Conservation (phyloP, 1,139 yeast species). For the Debaryomyces subglobosus region DNA sequence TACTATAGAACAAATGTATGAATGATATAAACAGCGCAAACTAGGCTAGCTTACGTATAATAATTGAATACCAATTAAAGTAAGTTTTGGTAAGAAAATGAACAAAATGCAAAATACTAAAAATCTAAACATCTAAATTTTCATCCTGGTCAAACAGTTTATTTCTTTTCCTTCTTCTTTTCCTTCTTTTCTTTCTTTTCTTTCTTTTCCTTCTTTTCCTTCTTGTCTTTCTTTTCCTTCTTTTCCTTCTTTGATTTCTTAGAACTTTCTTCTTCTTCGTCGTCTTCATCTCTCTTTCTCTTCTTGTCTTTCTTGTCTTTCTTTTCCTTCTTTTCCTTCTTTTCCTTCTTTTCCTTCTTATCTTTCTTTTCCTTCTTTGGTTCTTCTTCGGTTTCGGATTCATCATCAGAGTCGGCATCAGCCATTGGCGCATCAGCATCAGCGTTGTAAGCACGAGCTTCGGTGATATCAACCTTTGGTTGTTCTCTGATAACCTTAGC, state of each 20-base stretch:
- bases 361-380: conserved; percentile 49
- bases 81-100: conserved; percentile 3
- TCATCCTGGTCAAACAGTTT: conserved; percentile 10
- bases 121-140: conserved; percentile 7
- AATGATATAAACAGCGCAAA: conserved; percentile 9
- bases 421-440: conserved; percentile 77
- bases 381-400: conserved; percentile 53
- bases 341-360: conserved; percentile 45
- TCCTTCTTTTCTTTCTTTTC: conserved; percentile 48
- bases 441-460: conserved; percentile 87
- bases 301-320: conserved; percentile 23
- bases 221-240: conserved; percentile 35
- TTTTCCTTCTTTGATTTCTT: conserved; percentile 51
- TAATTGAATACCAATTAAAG: conserved; percentile 5
- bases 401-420: conserved; percentile 46
- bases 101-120: conserved; percentile 9
- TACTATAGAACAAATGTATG: conserved; percentile 12
- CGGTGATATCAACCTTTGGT: conserved; percentile 81
- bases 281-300: conserved; percentile 18
- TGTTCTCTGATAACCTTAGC: conserved; percentile 74
- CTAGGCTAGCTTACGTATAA: neutral
- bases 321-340: conserved; percentile 33
- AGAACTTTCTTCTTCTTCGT: conserved; percentile 21
- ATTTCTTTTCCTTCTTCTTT: conserved; percentile 44
- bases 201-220: conserved; percentile 45